A percentile compares a stretch with the other conserved stretches of the same genome.
phyloP scores from a whole-genome alignment of 1,284 basidiomycete genomes.

The Meira miltonrushii region DNA sequence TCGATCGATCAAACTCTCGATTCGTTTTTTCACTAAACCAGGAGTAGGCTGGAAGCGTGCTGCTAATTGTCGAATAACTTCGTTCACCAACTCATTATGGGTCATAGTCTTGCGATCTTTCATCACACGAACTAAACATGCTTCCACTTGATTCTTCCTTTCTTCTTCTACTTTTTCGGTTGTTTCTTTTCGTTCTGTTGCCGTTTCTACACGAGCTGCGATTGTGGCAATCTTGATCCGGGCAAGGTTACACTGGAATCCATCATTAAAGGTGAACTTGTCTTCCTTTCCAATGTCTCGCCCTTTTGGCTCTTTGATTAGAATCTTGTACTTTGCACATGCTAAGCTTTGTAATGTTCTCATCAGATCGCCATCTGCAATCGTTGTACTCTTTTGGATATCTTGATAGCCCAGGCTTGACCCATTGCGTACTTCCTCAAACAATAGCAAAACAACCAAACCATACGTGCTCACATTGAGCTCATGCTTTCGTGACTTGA shows the following conservation, averaged over 20 bases:
- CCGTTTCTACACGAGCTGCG: conserved; percentile 76
- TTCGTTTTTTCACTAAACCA: conserved; percentile 81
- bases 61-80: conserved; percentile 80
- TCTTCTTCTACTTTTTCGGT: conserved; percentile 87
- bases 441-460: conserved; percentile 79
- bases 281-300: conserved; percentile 73
- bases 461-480: conserved; percentile 89
- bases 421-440: conserved; percentile 55
- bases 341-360: conserved; percentile 91
- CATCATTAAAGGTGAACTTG: conserved; percentile 79
- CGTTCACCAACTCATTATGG: conserved; percentile 84
- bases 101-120: conserved; percentile 85
- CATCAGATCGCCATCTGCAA: conserved; percentile 74
- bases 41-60: conserved; percentile 81
- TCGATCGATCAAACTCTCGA: conserved; percentile 84
- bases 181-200: conserved; percentile 84
- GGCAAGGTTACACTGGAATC: conserved; percentile 74
- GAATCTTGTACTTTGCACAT: conserved; percentile 89
- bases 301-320: conserved; percentile 84
- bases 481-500: conserved; percentile 77
- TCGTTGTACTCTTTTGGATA: conserved; percentile 48
- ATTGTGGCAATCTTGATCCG: conserved; percentile 93
- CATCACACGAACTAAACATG: conserved; percentile 93
- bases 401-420: conserved; percentile 23
- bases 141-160: conserved; percentile 78